A percentile compares a stretch with the other conserved stretches of the same genome.
phyloP scores from a whole-genome alignment of 1,284 basidiomycete genomes.

The Marasmius sp. region DNA sequence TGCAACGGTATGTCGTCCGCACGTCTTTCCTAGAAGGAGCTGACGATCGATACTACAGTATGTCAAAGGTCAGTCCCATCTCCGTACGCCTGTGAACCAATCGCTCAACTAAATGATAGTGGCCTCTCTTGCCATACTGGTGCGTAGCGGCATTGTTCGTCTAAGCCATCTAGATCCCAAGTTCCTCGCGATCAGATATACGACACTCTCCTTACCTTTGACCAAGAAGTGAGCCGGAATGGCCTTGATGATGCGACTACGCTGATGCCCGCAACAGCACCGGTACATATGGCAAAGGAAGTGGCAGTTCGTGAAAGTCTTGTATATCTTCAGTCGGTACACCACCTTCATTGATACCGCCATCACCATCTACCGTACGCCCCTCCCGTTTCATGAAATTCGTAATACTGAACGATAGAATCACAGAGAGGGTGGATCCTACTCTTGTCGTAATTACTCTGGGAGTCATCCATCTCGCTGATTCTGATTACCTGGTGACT shows the following conservation, averaged over 20 bases:
- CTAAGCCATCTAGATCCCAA: background rate
- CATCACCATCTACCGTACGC: background rate
- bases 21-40: too few relatives aligned
- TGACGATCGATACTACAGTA: too few relatives aligned
- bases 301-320: background rate
- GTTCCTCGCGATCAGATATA: background rate
- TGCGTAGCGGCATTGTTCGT: background rate
- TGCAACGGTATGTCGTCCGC: background rate
- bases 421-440: too few relatives aligned
- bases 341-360: background rate
- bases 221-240: background rate
- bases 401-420: too few relatives aligned
- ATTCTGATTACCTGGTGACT: too few relatives aligned
- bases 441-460: too few relatives aligned
- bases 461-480: too few relatives aligned
- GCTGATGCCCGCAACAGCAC: background rate
- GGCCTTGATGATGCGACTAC: background rate
- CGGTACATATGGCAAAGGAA: background rate
- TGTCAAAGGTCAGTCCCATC: too few relatives aligned
- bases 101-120: background rate
- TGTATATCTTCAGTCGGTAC: background rate
- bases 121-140: background rate
- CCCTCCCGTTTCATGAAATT: background rate
- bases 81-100: too few relatives aligned
- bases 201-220: background rate